Base-by-base conservation (phyloP, 2,329 filamentous ascomycete species). In the Beauveria caledonica region DNA sequence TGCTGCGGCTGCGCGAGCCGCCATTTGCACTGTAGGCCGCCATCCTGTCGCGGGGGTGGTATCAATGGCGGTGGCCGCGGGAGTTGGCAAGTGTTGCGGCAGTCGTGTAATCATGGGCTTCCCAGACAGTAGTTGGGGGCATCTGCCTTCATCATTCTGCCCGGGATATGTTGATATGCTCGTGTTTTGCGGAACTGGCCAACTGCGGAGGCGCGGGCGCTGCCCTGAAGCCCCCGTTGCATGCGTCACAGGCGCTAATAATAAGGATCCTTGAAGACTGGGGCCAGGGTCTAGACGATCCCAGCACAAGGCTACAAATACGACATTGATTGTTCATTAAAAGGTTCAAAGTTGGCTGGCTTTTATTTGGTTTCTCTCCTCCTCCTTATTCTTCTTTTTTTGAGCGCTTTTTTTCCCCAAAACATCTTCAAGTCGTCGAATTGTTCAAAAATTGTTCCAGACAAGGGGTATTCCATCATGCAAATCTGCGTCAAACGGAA, bases 1-100 rank as follows among this genome's bases (percentile, higher is more conserved):
- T 84, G 72, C 80, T 80, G 64, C 71, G 74, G 68, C 75, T 75
- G 44, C 71, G 73, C 56, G 72, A 65, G 66, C 70, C 67, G 63
- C 69, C 70, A 62, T 73, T 72, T 68, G 74, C 72, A 68, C 73
- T 77, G 66, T 76, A 72, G 66, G 73, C 72, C 62, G 78, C 74
- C 78, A 80, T 80, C 63, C 50, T 58, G 64, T 55, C 49, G 63
- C 60, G 19, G 19, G 54, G 45, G 40, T 45, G 50, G 17, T 48
- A n/a, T 48, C 42, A 40, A 19, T 42, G 55, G 40, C 53, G 25
- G 53, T 53, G 33, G 52, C 52, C 51, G 21, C 48, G 42, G 27
- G 13, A 1, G 33, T 44, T 39, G 57, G 15, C 39, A 13, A 17
- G 13, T 45, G 29, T 23, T 44, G 23, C 36, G 39, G 39, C 23